Evolutionary conservation across 2,329 filamentous ascomycete species (phyloP), one percentile per base, ranked within the genome.

Genomic region (Ophiostoma sp.): DNA sequence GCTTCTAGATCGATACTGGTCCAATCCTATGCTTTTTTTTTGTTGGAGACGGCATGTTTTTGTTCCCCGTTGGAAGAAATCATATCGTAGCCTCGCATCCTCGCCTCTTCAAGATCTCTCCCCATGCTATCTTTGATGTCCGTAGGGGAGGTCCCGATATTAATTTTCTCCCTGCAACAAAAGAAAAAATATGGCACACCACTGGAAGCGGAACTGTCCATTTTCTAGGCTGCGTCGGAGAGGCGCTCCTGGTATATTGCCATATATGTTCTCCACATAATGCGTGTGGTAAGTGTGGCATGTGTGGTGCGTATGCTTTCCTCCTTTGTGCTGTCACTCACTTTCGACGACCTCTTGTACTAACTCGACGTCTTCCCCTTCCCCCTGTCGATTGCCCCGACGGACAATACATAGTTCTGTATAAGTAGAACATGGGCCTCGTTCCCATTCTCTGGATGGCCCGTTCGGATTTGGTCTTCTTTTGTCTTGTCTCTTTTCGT

Each of bases 101-200:
- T 63, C 64, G 25, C 64, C 25, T 36, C 42, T 22, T 50, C 25
- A 33, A 25, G 15, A 6, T n/a, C 22, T 22, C 12, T 7, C 39
- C 42, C 64, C 61, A 6, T 45, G 42, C n/a, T 52, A 28, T 15
- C 25, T 50, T 19, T 42, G 25, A 52, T 69, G 25, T 69, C 66
- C 66, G 66, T 69, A 52, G 66, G 66, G 66, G 66, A 52, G 66
- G 33, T 11, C 42, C 64, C 42, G 64, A 69, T 7, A 69, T 69
- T 50, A 25, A 33, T 19, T 25, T 33, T 33, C 22, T 66, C n/a
- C n/a, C 36, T 22, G 19, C 31, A 33, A 7, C 1, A 25, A 45
- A 25, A 28, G 12, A 68, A 48, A 15, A 22, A 48, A 19, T 22
- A 48, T 48, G 36, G 61, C 22, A 48, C 42, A 28, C 22, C 39